phyloP scores from a whole-genome alignment of 257 asterid genomes.

The Thymus mandschuricus region DNA sequence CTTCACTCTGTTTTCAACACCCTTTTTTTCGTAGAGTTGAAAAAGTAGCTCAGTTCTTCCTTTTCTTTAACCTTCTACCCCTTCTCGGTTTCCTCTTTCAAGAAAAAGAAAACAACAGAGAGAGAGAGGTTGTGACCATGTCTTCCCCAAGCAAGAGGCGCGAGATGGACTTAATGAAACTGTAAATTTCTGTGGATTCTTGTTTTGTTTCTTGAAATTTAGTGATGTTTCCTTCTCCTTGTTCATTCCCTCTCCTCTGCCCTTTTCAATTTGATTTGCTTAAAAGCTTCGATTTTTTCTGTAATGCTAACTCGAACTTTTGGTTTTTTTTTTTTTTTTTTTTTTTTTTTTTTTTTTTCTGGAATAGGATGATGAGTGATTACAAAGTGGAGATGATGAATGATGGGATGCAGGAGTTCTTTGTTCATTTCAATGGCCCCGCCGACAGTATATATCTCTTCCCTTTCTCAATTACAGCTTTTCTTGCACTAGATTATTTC shows the following conservation, averaged over 20 bases:
- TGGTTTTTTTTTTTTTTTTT: not conserved
- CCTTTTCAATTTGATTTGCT: not conserved
- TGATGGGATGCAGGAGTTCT: conserved; percentile 89
- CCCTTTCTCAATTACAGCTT: conserved; percentile 28
- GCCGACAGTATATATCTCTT: conserved; percentile 61
- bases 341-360: conserved; percentile 4
- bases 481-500: conserved; percentile 13
- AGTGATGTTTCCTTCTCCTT: not conserved
- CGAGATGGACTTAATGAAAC: conserved; percentile 97
- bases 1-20: conserved; percentile 26
- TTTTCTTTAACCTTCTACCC: conserved; percentile 17
- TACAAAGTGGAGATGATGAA: conserved; percentile 95
- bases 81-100: conserved; percentile 7
- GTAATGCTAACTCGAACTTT: conserved; percentile 6
- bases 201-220: conserved; percentile 18
- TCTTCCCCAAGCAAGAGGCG: conserved; percentile 99
- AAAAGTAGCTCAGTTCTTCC: conserved; percentile 31
- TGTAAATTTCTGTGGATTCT: conserved; percentile 49
- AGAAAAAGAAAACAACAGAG: not conserved
- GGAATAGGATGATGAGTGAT: conserved; percentile 95
- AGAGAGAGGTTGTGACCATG: conserved; percentile 45
- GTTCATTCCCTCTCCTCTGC: not conserved
- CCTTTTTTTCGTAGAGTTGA: conserved; percentile 27
- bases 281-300: conserved; percentile 1
- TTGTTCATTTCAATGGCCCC: conserved; percentile 93